Evolutionary conservation across 176 grass and related monocot species (phyloP).

Genomic region (Paspalum vaginatum): DNA sequence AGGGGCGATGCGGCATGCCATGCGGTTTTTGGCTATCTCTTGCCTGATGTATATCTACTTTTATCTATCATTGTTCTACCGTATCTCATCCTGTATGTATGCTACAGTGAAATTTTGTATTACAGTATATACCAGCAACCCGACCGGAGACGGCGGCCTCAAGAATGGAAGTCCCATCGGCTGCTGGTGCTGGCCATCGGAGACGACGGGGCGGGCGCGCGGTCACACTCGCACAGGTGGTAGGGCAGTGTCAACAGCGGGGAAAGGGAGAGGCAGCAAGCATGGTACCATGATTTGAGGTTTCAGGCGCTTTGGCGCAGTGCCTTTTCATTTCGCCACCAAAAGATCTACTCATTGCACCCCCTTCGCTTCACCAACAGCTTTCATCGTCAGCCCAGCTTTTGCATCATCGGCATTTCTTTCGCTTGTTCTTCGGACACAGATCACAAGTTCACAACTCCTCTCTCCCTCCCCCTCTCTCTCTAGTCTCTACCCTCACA

Average conservation of each 20-base stretch:
- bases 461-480: too few relatives aligned
- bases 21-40: too few relatives aligned
- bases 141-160: too few relatives aligned
- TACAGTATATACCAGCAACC: too few relatives aligned
- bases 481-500: too few relatives aligned
- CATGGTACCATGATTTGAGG: constrained; percentile 69
- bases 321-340: constrained; percentile 52
- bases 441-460: too few relatives aligned
- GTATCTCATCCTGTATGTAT: too few relatives aligned
- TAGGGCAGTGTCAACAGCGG: constrained; percentile 29
- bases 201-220: neutral
- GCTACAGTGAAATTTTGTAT: too few relatives aligned
- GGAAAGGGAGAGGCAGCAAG: constrained; percentile 25
- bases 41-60: too few relatives aligned
- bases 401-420: neutral
- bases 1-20: neutral
- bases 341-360: constrained; percentile 53
- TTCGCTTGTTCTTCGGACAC: neutral
- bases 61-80: too few relatives aligned
- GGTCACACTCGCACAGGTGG: neutral
- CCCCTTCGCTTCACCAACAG: neutral
- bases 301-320: constrained; percentile 54
- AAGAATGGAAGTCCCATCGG: constrained; percentile 52
- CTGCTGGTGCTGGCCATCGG: neutral
- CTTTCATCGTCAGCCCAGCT: constrained; percentile 23